Conservation (phyloP, 164 flowering plant species). For the Sedum album region DNA sequence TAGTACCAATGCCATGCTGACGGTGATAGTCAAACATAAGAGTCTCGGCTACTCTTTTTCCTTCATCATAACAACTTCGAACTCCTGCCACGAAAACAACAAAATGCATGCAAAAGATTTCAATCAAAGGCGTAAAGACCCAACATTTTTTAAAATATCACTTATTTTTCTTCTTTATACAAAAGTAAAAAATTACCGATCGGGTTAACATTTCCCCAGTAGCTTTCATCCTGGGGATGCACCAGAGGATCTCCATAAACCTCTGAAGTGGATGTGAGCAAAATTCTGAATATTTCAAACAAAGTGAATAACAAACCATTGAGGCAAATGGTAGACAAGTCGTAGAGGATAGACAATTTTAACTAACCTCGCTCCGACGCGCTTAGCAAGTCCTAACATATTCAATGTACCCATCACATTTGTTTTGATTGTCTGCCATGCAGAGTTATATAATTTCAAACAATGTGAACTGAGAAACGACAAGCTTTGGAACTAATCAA, state of each 20-base stretch:
- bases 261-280: slow-evolving; percentile 94
- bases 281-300: slow-evolving; percentile 39
- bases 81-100: slow-evolving; percentile 12
- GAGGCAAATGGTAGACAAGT: neutral
- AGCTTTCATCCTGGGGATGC: slow-evolving; percentile 82
- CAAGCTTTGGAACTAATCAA: neutral
- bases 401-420: slow-evolving; percentile 73
- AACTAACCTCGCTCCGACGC: slow-evolving; percentile 69
- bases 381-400: slow-evolving; percentile 71
- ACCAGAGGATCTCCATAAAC: slow-evolving; percentile 96
- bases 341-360: neutral
- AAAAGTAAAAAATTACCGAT: slow-evolving; percentile 41
- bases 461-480: neutral
- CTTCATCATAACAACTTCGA: slow-evolving; percentile 68
- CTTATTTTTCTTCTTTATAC: too few relatives aligned
- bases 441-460: neutral
- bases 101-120: neutral
- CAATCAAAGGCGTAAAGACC: neutral
- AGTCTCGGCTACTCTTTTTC: slow-evolving; percentile 82
- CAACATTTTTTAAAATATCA: too few relatives aligned
- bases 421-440: slow-evolving; percentile 67
- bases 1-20: slow-evolving; percentile 72
- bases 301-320: neutral
- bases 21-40: slow-evolving; percentile 85
- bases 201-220: slow-evolving; percentile 98